Percentiles rank a stretch among this genome's conserved stretches.
These are phyloP conservation scores for Claviceps sorghi DNA, from an alignment of 2,329 filamentous ascomycete species.

Conservation along the genomic window DNA sequence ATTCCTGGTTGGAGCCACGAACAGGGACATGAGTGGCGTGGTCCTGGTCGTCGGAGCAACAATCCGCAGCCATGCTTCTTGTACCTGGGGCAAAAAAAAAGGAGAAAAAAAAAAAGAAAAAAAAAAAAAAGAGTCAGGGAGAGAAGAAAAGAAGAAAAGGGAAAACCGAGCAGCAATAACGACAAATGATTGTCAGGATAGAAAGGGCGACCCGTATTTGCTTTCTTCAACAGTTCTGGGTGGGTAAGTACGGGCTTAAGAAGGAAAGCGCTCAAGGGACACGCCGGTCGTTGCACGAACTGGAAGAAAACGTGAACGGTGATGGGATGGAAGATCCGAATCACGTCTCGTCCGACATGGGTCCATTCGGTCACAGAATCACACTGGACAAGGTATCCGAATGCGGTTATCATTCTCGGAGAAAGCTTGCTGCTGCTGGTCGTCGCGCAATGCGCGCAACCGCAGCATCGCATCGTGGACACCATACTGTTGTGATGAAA, in stretches of 20 bases:
- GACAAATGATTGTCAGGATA: not conserved
- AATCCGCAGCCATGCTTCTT: slow-evolving; percentile 6
- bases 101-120: no score
- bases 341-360: not conserved
- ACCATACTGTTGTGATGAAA: not conserved
- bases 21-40: not conserved
- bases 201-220: not conserved
- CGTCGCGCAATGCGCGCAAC: not conserved
- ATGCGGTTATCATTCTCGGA: not conserved
- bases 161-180: not conserved
- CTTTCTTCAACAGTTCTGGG: not conserved
- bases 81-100: not conserved
- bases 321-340: not conserved
- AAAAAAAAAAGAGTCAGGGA: no score
- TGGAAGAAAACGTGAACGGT: not conserved
- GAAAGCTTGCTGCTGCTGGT: not conserved
- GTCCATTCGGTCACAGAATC: not conserved
- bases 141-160: no score
- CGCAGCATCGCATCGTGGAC: not conserved
- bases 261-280: not conserved
- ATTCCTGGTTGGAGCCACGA: not conserved
- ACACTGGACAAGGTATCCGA: not conserved
- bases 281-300: not conserved
- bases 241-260: not conserved
- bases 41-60: slow-evolving; percentile 5